Evolutionary conservation across 1,139 yeast genomes (phyloP).

Genomic region (Debaryomycetaceae sp.): DNA sequence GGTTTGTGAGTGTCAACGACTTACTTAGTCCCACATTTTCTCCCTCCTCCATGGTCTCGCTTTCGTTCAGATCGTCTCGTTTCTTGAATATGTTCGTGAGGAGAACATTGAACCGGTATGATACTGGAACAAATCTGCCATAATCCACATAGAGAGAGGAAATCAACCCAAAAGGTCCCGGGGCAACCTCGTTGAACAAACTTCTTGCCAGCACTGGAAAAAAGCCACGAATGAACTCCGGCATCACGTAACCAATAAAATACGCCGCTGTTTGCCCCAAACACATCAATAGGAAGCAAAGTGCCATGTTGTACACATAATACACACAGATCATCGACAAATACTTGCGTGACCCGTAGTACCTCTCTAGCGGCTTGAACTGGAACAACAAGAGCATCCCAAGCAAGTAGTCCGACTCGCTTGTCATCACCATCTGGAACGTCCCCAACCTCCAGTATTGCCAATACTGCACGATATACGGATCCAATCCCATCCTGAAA

Average conservation of each 20-base stretch:
- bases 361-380: constrained; percentile 60
- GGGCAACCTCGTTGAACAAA: constrained; percentile 32
- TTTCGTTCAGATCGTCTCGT: constrained; percentile 5
- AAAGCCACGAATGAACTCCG: constrained; percentile 9
- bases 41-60: constrained; percentile 5
- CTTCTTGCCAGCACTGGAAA: constrained; percentile 14
- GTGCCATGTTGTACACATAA: constrained; percentile 31
- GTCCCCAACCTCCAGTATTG: constrained; percentile 68
- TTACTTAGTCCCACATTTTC: constrained; percentile 9
- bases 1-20: constrained; percentile 50
- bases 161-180: constrained; percentile 66
- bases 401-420: constrained; percentile 64
- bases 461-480: constrained; percentile 54
- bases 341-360: constrained; percentile 60
- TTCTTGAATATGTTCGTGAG: constrained; percentile 21
- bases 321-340: constrained; percentile 34
- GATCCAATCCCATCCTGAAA: constrained; percentile 52
- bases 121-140: constrained; percentile 54
- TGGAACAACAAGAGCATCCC: constrained; percentile 53
- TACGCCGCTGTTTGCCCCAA: constrained; percentile 33
- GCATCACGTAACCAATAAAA: constrained; percentile 24
- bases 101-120: constrained; percentile 54
- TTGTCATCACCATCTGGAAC: constrained; percentile 55
- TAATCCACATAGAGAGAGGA: constrained; percentile 60
- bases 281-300: constrained; percentile 34